A percentile compares a stretch with the other conserved stretches of the same genome.
These are phyloP conservation scores for Lactarius quietus DNA, from an alignment of 768 basidiomycete species.

Conservation along the genomic window DNA sequence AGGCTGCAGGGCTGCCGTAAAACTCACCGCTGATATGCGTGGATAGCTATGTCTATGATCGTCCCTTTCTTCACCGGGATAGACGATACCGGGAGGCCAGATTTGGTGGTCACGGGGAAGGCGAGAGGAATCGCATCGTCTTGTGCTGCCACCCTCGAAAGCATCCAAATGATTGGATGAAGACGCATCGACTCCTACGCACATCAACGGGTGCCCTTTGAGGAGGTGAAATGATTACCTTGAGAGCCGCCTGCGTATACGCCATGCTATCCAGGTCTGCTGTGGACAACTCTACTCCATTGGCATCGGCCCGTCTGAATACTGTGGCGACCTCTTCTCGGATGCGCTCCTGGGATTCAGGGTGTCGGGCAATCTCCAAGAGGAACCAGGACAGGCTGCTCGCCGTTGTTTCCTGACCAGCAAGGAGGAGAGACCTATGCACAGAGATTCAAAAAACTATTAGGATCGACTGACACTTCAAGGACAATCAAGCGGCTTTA, in stretches of 20 bases:
- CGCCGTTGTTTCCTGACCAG: constrained; percentile 29
- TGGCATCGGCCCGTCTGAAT: background rate
- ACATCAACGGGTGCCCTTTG: too few relatives aligned
- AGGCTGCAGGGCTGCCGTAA: background rate
- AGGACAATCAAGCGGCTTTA: too few relatives aligned
- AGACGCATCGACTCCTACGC: constrained; percentile 24
- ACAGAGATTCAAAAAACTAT: background rate
- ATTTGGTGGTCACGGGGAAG: constrained; percentile 20
- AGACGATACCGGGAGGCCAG: constrained; percentile 12
- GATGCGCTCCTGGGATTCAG: constrained; percentile 19
- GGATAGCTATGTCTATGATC: constrained; percentile 12
- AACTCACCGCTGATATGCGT: constrained; percentile 18
- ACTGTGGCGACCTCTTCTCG: constrained; percentile 23
- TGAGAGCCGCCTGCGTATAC: constrained; percentile 17
- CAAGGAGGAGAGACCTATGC: constrained; percentile 24
- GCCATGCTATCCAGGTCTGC: constrained; percentile 21
- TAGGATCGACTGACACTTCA: background rate
- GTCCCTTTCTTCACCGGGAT: constrained; percentile 22
- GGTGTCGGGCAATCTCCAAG: constrained; percentile 25
- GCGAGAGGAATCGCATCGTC: constrained; percentile 18
- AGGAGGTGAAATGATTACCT: constrained; percentile 2
- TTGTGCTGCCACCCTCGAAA: constrained; percentile 5
- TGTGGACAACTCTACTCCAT: constrained; percentile 2
- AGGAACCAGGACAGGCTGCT: constrained; percentile 20
- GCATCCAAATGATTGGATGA: constrained; percentile 19